Conservation (phyloP, 352 stramenopile genomes). For the Globisporangium apiculatum region DNA sequence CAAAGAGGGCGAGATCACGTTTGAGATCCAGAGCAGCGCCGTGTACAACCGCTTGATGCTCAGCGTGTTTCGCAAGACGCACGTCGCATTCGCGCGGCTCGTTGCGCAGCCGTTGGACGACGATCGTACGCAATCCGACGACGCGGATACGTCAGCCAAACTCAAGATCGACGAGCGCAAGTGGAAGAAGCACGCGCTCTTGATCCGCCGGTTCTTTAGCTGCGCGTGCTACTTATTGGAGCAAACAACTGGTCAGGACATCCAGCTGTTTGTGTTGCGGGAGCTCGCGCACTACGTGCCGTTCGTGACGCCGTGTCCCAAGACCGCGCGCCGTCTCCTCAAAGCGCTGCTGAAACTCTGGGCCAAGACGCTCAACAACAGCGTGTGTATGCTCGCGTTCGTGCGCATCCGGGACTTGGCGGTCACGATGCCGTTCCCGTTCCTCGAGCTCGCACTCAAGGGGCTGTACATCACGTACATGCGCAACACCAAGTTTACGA, state of each 20-base stretch:
- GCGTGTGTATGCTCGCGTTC: conserved; percentile 91
- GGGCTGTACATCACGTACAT: conserved; percentile 95
- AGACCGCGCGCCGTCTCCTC: conserved; percentile 59
- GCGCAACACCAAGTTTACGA: conserved; percentile 93
- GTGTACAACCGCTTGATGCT: conserved; percentile 96
- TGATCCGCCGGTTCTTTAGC: conserved; percentile 91
- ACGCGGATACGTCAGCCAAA: conserved; percentile 15
- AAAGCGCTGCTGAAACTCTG: conserved; percentile 86
- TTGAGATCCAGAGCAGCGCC: conserved; percentile 89
- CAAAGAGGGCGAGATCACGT: conserved; percentile 76
- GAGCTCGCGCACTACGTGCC: conserved; percentile 73
- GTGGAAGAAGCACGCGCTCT: conserved; percentile 70
- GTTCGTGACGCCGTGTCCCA: conserved; percentile 56
- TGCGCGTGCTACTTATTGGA: conserved; percentile 90
- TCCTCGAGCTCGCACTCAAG: conserved; percentile 95
- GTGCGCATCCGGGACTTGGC: conserved; percentile 94
- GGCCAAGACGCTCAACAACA: conserved; percentile 72
- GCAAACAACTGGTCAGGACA: conserved; percentile 74
- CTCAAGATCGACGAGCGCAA: conserved; percentile 69
- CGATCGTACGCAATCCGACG: conserved; percentile 17
- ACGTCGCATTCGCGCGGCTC: conserved; percentile 82
- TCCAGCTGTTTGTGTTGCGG: conserved; percentile 78
- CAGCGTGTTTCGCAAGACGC: conserved; percentile 85
- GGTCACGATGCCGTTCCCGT: conserved; percentile 93
- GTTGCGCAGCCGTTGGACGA: conserved; percentile 27